Base-by-base conservation (phyloP, 768 basidiomycete genomes). In the Psilocybe tampanensis region DNA sequence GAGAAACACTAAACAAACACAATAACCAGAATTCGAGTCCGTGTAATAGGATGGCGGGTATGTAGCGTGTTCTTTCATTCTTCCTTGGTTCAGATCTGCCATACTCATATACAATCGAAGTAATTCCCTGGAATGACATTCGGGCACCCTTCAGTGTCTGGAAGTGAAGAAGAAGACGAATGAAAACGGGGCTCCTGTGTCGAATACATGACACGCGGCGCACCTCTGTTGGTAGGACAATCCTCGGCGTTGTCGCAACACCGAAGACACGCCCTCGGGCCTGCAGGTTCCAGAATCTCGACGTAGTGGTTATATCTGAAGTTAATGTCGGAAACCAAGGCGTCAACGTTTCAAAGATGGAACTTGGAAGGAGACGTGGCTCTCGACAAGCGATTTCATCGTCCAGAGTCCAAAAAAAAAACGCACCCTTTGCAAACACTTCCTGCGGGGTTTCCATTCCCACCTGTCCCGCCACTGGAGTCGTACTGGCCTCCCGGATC, bases 401-500 rank as follows among this genome's bases (percentile, higher is more conserved):
- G 33, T 19, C 15, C n/a, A 34, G 7, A 8, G 33, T 34, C 33
- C 32, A 2, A 21, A 41, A 3, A 17, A 2, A n/a, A 44, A 19
- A 17, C 74, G 47, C 47, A 83, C 78, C 82, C 83, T 15, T 76
- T 61, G 59, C 84, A 85, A 7, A 75, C 73, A 59, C 81, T 83
- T 5, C 76, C 81, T 33, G 69, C 67, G 1, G 83, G 83, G 60
- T 84, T 84, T 1, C 84, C 84, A 7, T 54, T 61, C n/a, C 82
- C 81, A 22, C 71, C 74, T 2, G 58, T 68, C 3, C 84, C 84
- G 23, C 84, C 84, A 56, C 78, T 82, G 22, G 82, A 84, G 65
- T 84, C 83, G 62, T 85, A 85, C 62, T 85, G 82, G 1, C 84
- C 84, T 9, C 84, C 84, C 1, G 63, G 66, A 60, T 85, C 84